These are phyloP conservation scores for Lepidium didymum DNA, from an alignment of 345 rosid genomes.

Conservation along the genomic window DNA sequence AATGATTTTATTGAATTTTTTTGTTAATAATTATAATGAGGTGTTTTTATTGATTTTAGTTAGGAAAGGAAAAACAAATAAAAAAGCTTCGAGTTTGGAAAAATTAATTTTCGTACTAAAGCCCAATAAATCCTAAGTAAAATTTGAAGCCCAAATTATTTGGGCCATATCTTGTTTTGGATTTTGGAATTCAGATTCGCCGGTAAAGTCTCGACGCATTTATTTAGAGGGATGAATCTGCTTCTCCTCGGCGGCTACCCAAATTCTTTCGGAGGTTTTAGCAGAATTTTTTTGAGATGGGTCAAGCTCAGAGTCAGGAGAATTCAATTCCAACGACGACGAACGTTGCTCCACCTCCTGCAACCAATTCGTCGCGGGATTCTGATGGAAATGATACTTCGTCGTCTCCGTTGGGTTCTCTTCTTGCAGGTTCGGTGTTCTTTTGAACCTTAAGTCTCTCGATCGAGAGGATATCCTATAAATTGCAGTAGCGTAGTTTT, in stretches of 20 bases:
- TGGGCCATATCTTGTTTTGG: conserved; percentile 5
- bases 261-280: background rate
- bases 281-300: conserved; percentile 29
- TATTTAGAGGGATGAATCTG: background rate
- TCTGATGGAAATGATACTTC: conserved; percentile 12
- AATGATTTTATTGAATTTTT: no score
- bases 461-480: background rate
- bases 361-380: conserved; percentile 6
- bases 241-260: conserved; percentile 2
- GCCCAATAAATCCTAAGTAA: background rate
- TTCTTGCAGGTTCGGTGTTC: conserved; percentile 40
- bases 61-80: no score
- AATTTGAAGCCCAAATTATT: background rate
- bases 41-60: no score
- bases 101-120: background rate
- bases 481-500: background rate
- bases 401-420: conserved; percentile 46
- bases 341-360: background rate
- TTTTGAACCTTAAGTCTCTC: background rate
- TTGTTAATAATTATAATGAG: no score
- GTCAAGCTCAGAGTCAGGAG: conserved; percentile 43
- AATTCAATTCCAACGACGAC: conserved; percentile 15
- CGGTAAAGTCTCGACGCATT: background rate
- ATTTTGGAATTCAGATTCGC: background rate
- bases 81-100: no score